Evolutionary conservation across 2,329 filamentous ascomycete species (phyloP).

Genomic region (Pezizomycotina sp.): DNA sequence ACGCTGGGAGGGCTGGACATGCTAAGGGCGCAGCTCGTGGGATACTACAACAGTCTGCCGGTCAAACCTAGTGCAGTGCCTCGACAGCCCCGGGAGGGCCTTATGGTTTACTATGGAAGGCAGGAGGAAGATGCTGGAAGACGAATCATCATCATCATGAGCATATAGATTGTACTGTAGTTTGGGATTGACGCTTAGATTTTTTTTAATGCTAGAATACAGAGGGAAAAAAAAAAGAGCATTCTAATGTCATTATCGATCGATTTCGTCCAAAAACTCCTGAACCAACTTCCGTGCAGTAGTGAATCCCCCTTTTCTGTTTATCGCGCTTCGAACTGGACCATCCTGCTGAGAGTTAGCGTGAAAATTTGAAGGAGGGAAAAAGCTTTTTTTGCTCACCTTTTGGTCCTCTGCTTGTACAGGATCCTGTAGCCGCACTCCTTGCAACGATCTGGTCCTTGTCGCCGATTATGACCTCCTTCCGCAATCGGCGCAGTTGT

Average conservation of each 20-base stretch:
- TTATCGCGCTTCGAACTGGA: slow-evolving; percentile 91
- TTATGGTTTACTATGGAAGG: slow-evolving; percentile 81
- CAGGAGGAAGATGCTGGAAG: slow-evolving; percentile 63
- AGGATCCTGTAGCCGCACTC: slow-evolving; percentile 89
- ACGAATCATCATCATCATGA: slow-evolving; percentile 34
- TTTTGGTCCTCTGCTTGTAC: slow-evolving; percentile 95
- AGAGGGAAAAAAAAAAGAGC: slow-evolving; percentile 7
- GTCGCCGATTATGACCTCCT: slow-evolving; percentile 56
- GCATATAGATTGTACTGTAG: slow-evolving; percentile 5
- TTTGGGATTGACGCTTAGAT: slow-evolving; percentile 4
- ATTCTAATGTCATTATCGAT: slow-evolving; percentile 2
- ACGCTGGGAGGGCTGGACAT: slow-evolving; percentile 54
- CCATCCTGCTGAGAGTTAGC: slow-evolving; percentile 51
- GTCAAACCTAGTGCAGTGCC: slow-evolving; percentile 52
- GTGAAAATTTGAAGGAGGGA: slow-evolving; percentile 21
- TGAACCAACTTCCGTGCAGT: neutral
- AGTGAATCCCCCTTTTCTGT: slow-evolving; percentile 6
- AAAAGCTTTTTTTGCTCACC: slow-evolving; percentile 40
- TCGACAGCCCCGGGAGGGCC: slow-evolving; percentile 66
- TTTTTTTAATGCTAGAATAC: slow-evolving; percentile 5
- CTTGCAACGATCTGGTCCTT: slow-evolving; percentile 74
- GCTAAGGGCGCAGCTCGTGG: slow-evolving; percentile 64
- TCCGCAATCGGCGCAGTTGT: slow-evolving; percentile 73
- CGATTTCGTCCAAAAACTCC: neutral
- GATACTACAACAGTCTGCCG: slow-evolving; percentile 65